Base-by-base conservation (phyloP, 176 grass and related monocot genomes). In the Guadua angustifolia region DNA sequence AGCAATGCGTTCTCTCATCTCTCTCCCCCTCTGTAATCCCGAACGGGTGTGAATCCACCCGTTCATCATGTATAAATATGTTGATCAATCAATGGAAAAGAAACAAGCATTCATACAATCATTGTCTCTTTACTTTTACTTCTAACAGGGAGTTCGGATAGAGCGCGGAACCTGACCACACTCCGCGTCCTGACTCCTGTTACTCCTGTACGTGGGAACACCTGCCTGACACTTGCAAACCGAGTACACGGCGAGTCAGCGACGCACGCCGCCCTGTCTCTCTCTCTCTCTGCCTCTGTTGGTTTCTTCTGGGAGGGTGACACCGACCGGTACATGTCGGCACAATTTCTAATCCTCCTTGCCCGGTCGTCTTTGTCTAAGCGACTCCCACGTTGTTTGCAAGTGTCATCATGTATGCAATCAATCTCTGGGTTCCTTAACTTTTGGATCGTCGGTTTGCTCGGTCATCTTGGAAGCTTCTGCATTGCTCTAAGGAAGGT, bases 401-500 rank as follows among this genome's bases (percentile, higher is more conserved):
- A 86, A 66, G 77, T 80, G 84, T 74, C 77, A 73, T 15, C 53
- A 2, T 7, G 17, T 16, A 9, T 9, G 40, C 25, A n/a, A n/a
- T 24, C 3, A 5, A 12, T 16, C 14, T 65, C 22, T 5, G 26
- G n/a, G 6, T 35, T 69, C 77, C 62, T 44, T 16, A 38, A 26
- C 24, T n/a, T 42, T 17, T 14, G 8, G n/a, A 70, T 16, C 68
- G 53, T 40, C 21, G 11, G 32, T 24, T 39, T 74, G 45, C 33
- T 59, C 2, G 78, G 15, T 65, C 72, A 8, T 67, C 57, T 39
- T 21, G 73, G 32, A 77, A 69, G 64, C 56, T 71, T 88, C 80
- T 73, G 33, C 46, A 64, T 22, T 43, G 13, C 19, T 16, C 7
- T 17, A 40, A 17, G 0, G 1, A 22, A 36, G 35, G 35, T 3